Evolutionary conservation across 345 rosid species (phyloP).

Genomic region (Cardiospermum halicacabum): DNA sequence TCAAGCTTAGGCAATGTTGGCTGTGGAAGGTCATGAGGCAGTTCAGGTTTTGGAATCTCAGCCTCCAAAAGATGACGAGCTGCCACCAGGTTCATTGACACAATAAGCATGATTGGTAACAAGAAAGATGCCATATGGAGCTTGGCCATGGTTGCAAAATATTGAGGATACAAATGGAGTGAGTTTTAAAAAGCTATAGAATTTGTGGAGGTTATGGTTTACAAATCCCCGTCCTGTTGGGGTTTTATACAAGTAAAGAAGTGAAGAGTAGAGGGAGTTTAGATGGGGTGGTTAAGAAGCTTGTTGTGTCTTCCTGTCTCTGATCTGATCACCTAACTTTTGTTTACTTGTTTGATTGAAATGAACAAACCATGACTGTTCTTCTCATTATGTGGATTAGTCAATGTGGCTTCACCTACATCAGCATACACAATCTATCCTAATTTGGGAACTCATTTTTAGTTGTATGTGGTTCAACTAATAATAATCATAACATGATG

Average conservation of each 20-base stretch:
- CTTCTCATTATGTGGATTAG: too few species aligned
- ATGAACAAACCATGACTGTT: too few species aligned
- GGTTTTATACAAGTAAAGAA: constrained; percentile 11
- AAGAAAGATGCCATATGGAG: not conserved
- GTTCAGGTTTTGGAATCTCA: constrained; percentile 8
- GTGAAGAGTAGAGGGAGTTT: not conserved
- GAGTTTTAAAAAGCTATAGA: too few species aligned
- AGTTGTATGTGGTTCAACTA: too few species aligned
- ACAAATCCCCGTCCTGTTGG: too few species aligned
- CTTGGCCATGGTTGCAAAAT: constrained; percentile 1
- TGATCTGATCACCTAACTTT: too few species aligned
- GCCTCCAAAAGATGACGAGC: constrained; percentile 18
- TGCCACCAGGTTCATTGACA: not conserved
- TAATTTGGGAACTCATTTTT: too few species aligned
- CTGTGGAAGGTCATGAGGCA: not conserved
- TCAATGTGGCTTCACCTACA: too few species aligned
- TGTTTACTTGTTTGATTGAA: too few species aligned
- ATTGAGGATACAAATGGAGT: not conserved
- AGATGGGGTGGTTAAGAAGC: constrained; percentile 1
- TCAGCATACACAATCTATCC: too few species aligned
- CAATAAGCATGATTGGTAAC: not conserved
- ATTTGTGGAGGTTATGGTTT: not conserved
- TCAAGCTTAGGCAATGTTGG: not conserved
- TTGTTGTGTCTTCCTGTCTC: too few species aligned
- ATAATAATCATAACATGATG: too few species aligned